Conservation (phyloP, 2,329 filamentous ascomycete species). For the Thielaviopsis ethacetica region DNA sequence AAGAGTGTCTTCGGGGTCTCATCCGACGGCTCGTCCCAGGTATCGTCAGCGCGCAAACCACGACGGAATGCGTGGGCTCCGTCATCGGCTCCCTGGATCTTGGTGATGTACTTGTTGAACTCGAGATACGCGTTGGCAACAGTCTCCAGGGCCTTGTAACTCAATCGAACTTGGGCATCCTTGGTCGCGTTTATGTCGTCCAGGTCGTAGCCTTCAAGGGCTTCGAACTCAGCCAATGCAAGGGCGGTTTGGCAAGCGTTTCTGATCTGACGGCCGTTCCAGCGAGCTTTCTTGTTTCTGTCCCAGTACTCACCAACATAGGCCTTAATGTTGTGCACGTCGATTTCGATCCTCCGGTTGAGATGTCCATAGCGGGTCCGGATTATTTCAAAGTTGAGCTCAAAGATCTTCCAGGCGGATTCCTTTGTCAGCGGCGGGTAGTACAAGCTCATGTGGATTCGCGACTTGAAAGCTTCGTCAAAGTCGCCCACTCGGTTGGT, state of each 20-base stretch:
- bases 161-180: constrained; percentile 12
- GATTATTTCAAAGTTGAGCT: constrained; percentile 17
- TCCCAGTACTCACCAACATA: constrained; percentile 13
- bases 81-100: constrained; percentile 1
- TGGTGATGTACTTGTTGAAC: constrained; percentile 14
- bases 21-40: background rate
- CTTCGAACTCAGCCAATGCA: constrained; percentile 25
- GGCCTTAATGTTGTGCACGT: constrained; percentile 14
- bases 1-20: background rate
- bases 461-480: constrained; percentile 28
- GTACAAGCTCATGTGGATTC: constrained; percentile 23
- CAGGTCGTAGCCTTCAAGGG: constrained; percentile 19
- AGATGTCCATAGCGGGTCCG: constrained; percentile 12
- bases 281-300: constrained; percentile 13
- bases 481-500: constrained; percentile 29
- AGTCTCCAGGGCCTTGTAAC: constrained; percentile 12
- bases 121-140: constrained; percentile 15
- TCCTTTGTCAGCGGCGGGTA: constrained; percentile 17
- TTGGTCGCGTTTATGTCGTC: constrained; percentile 13
- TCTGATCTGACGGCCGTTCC: constrained; percentile 22
- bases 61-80: background rate
- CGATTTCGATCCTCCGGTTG: constrained; percentile 13
- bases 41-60: background rate
- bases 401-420: constrained; percentile 17
- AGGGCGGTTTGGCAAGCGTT: constrained; percentile 19